These are phyloP conservation scores for Cryptomeria japonica DNA, from an alignment of 75 land plant genomes.

Conservation along the genomic window DNA sequence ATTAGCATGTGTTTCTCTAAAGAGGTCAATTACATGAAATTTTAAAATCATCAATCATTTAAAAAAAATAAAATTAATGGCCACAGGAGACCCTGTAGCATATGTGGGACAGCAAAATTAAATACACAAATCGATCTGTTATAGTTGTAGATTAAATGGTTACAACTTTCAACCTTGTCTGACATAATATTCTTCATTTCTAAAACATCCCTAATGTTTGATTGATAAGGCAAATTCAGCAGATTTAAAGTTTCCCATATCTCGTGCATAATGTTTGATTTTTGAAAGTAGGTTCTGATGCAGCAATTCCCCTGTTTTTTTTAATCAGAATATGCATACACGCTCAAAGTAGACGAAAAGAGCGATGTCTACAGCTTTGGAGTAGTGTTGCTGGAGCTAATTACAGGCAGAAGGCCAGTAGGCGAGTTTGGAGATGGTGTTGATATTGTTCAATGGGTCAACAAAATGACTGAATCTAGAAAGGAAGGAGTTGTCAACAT, in stretches of 20 bases:
- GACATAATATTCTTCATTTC: neutral
- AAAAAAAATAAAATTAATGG: neutral
- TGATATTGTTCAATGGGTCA: conserved; percentile 85
- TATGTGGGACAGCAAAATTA: neutral
- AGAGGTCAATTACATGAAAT: neutral
- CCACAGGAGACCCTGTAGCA: neutral
- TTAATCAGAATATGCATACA: conserved; percentile 84
- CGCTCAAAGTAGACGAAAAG: conserved; percentile 88
- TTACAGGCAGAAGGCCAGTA: conserved; percentile 73
- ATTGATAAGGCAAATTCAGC: neutral
- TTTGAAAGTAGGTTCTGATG: neutral
- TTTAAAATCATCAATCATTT: neutral
- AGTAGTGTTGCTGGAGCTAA: conserved; percentile 75
- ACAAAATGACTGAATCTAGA: conserved; percentile 41
- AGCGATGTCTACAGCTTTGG: conserved; percentile 92
- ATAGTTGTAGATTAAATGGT: neutral
- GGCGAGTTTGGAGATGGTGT: conserved; percentile 84
- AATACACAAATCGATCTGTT: neutral
- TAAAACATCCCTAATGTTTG: neutral
- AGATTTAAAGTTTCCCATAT: neutral
- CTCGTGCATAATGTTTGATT: neutral
- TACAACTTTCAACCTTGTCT: neutral
- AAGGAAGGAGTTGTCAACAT: conserved; percentile 62
- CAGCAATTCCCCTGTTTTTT: neutral
- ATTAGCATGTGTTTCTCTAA: neutral